Conservation (phyloP, 2,329 filamentous ascomycete species). For the Ophiostoma piceae region DNA sequence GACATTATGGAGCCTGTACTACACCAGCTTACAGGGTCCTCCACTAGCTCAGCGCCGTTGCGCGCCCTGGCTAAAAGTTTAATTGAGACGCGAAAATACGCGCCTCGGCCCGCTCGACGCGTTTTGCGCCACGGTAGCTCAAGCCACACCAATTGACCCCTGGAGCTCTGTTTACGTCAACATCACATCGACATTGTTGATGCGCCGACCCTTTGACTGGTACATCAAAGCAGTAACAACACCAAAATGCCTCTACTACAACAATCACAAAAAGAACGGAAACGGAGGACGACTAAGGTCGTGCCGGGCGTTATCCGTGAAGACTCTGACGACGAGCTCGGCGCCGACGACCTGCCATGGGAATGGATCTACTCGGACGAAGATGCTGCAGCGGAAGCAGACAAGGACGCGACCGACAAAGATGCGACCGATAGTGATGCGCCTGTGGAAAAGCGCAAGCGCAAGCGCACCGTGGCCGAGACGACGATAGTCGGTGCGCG, state of each 20-base stretch:
- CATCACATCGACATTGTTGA: background rate
- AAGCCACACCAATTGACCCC: slow-evolving; percentile 5
- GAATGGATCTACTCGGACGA: slow-evolving; percentile 66
- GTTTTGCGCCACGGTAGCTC: slow-evolving; percentile 15
- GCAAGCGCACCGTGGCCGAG: slow-evolving; percentile 35
- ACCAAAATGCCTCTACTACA: slow-evolving; percentile 26
- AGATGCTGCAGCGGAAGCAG: slow-evolving; percentile 17
- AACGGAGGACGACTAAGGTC: slow-evolving; percentile 24
- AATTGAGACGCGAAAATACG: slow-evolving; percentile 20
- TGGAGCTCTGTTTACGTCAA: slow-evolving; percentile 8
- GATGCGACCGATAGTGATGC: background rate
- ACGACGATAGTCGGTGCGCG: slow-evolving; percentile 69
- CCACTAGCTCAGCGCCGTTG: background rate
- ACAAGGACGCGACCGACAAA: background rate
- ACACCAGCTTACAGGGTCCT: background rate
- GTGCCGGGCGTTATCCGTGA: slow-evolving; percentile 60
- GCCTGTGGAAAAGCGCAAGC: slow-evolving; percentile 29
- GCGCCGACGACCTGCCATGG: slow-evolving; percentile 66
- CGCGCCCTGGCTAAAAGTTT: slow-evolving; percentile 3
- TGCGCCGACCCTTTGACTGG: background rate
- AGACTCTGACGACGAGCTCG: slow-evolving; percentile 84
- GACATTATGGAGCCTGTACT: background rate
- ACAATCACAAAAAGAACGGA: slow-evolving; percentile 14
- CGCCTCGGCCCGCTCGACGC: slow-evolving; percentile 1
- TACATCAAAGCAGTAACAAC: background rate